Evolutionary conservation across 345 rosid species (phyloP).

Genomic region (Clarkia xantiana): DNA sequence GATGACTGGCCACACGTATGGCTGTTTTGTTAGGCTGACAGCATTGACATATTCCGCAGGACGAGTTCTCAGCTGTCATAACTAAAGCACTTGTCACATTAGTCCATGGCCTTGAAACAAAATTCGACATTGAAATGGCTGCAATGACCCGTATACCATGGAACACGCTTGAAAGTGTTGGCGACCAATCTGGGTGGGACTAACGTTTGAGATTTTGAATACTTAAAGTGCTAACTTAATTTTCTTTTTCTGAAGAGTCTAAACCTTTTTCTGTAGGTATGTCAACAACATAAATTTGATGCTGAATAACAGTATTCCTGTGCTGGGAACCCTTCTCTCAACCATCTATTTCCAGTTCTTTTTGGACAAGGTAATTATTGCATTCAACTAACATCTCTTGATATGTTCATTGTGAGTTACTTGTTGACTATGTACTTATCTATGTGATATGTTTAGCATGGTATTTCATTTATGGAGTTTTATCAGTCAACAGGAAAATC

Average conservation of each 20-base stretch:
- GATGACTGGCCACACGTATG: no score
- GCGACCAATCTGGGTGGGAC: slow-evolving; percentile 89
- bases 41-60: slow-evolving; percentile 31
- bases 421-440: no score
- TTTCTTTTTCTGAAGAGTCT: slow-evolving; percentile 8
- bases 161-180: slow-evolving; percentile 95
- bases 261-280: slow-evolving; percentile 39
- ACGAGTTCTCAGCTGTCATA: slow-evolving; percentile 90
- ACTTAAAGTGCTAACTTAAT: not conserved
- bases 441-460: no score
- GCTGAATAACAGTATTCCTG: slow-evolving; percentile 47
- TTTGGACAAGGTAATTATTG: slow-evolving; percentile 50
- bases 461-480: no score
- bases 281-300: slow-evolving; percentile 48
- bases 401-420: not conserved
- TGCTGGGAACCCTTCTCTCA: slow-evolving; percentile 52
- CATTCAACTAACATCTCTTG: not conserved
- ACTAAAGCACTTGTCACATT: slow-evolving; percentile 78
- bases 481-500: no score
- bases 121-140: slow-evolving; percentile 93
- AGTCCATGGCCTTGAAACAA: slow-evolving; percentile 90
- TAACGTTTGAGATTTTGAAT: not conserved
- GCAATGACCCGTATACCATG: slow-evolving; percentile 93
- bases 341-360: slow-evolving; percentile 65
- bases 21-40: slow-evolving; percentile 8